Base-by-base conservation (phyloP, 441 rosid genomes). In the Euphorbia schlechtendalii region DNA sequence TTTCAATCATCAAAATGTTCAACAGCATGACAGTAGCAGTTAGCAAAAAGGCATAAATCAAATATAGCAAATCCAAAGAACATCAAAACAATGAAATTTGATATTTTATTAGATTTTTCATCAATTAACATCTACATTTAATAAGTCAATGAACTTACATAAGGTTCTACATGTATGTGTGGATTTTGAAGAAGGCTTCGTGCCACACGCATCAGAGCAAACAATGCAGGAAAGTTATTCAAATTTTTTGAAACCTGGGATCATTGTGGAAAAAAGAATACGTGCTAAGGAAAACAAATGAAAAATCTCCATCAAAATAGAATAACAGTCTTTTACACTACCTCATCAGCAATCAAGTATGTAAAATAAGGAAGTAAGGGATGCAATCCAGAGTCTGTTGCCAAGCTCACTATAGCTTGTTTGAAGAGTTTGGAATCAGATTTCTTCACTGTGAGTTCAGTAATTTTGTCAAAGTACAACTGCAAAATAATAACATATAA, bases 311-410 rank as follows among this genome's bases (percentile, higher is more conserved):
- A 65, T 49, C 36, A 27, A 49, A 27, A 43, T 15, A 28, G 51
- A 20, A n/a, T 12, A 40, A 58, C 51, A 1, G 65, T 27, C n/a
- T 17, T 66, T 8, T 59, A 63, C 41, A 46, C 74, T 78, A 93
- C 99, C 96, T 93, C 97, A 77, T 90, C 95, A 72, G 92, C 85
- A 65, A 90, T 78, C 73, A 90, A 85, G 73, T 71, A 80, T 52
- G 88, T 90, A 70, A 90, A 90, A 80, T 90, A 93, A 41, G 99
- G 99, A 77, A 90, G 88, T 65, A 93, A 75, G 49, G 96, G 88
- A 79, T 93, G 98, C 53, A 88, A 87, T 61, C 97, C 98, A 12
- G 97, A 84, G 79, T 88, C 97, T 57, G 97, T 88, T 60, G 93
- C 85, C 82, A 93, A 77, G 78, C 99, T 90, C 72, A 73, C 79